Base-by-base conservation (phyloP, 202 grass and related monocot genomes). In the Bolboschoenoplectus hybrid region DNA sequence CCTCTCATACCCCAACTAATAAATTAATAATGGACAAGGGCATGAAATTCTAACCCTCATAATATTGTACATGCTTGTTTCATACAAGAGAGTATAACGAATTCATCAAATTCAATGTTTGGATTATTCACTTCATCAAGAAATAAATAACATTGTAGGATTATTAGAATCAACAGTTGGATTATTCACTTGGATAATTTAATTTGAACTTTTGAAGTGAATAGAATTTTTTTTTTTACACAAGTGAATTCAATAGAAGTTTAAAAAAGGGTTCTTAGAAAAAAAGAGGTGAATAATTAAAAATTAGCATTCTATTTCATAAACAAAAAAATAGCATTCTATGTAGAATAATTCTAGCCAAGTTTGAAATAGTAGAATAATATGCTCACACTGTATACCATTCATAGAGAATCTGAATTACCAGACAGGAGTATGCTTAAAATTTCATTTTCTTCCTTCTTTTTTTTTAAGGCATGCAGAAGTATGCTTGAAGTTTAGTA, bases 401-500 rank as follows among this genome's bases (percentile, higher is more conserved):
- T 26, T 40, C 43, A 1, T 38, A 12, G 10, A 66, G 32, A 9
- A 66, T 36, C 63, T 12, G 9, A 38, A 36, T n/a, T 44, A 70
- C 6, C n/a, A 16, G 40, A 45, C 10, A 72, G 7, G 50, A 56
- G 32, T 16, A 17, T 56, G 32, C 49, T 57, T 80, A 80, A 43
- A n/a, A 39, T 60, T 39, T 19, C 7, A 41, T 80, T 53, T 52
- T 72, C 9, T 52, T 60, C 36, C 13, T 58, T 53, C 34, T 34
- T 35, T 39, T 19, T 79, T 7, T 16, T 7, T 76, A 47, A 46
- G 50, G 11, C 50, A 46, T 32, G 11, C 50, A 56, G 74, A 41
- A 80, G 75, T 60, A 6, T 58, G 34, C 51, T 80, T 80, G 41
- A 80, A 80, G 75, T 41, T 58, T 55, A 56, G 26, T 38, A 39